A percentile compares a stretch with the other conserved stretches of the same genome.
These are phyloP conservation scores for Rubroboletus satanas DNA, from an alignment of 768 basidiomycete genomes.

Conservation along the genomic window DNA sequence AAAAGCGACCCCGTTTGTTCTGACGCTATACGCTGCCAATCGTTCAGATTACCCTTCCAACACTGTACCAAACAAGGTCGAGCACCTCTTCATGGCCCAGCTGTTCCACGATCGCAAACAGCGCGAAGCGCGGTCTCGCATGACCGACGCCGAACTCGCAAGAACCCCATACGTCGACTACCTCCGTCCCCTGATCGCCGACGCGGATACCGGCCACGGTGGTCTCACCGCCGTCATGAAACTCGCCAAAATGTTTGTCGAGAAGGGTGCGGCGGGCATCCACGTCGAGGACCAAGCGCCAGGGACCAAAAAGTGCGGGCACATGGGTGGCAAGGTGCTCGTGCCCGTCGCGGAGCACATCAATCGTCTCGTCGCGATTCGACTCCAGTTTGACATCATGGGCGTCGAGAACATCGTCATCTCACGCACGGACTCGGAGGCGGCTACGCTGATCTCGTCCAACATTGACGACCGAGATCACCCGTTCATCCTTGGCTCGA, in stretches of 20 bases:
- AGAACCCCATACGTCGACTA: slow-evolving; percentile 78
- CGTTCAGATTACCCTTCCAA: slow-evolving; percentile 90
- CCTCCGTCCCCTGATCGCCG: slow-evolving; percentile 90
- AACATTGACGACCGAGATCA: slow-evolving; percentile 99
- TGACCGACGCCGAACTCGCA: slow-evolving; percentile 69
- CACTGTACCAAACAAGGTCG: slow-evolving; percentile 98
- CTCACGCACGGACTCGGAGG: slow-evolving; percentile 95
- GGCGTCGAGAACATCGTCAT: slow-evolving; percentile 93
- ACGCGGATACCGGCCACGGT: slow-evolving; percentile 98
- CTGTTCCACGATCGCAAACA: slow-evolving; percentile 99
- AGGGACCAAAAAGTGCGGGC: slow-evolving; percentile 94
- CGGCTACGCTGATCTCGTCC: slow-evolving; percentile 92
- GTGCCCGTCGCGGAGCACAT: slow-evolving; percentile 98
- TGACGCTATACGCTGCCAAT: neutral
- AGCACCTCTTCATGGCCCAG: slow-evolving; percentile 96
- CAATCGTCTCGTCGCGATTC: slow-evolving; percentile 95
- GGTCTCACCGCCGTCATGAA: slow-evolving; percentile 99
- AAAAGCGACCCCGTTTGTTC: neutral
- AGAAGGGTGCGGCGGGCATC: slow-evolving; percentile 96
- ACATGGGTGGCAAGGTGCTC: slow-evolving; percentile 95
- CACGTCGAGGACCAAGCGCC: slow-evolving; percentile 98
- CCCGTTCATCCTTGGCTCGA: slow-evolving; percentile 90
- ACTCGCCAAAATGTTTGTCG: slow-evolving; percentile 97
- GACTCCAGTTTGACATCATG: slow-evolving; percentile 98
- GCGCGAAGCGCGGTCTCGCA: slow-evolving; percentile 66